Base-by-base conservation (phyloP, 2,329 filamentous ascomycete genomes). In the Talaromyces piceae region DNA sequence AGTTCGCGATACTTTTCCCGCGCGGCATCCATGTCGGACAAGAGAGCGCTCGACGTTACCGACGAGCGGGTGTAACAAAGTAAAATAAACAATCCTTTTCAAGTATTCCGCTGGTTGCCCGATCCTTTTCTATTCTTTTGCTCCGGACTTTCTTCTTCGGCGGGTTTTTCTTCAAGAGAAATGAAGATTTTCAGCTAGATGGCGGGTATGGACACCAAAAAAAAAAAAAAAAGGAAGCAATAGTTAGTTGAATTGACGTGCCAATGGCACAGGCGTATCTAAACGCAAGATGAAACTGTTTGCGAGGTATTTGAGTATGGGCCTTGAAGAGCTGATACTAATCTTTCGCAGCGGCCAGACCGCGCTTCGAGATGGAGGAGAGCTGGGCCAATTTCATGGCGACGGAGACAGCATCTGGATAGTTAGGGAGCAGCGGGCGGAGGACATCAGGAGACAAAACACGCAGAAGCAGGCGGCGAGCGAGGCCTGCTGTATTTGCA, bases 301-400 rank as follows among this genome's bases (percentile, higher is more conserved):
- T 18, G 13, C n/a, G 30, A 47, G 45, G 12, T 31, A 20, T 26
- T n/a, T 16, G 28, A 44, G 16, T 37, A 28, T 31, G 4, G 12
- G n/a, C 6, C n/a, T 41, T 20, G 12, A 23, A n/a, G 8, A 22
- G 47, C 30, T 49, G 50, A n/a, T n/a, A n/a, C 39, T 55, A 55
- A 45, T 50, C 51, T 28, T 48, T 23, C 27, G 39, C 26, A 41
- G 53, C 46, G 45, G 53, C 31, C 5, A 51, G 41, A 16, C 39
- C 20, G 51, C 51, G 43, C 30, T 49, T 53, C 28, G 20, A 55
- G 12, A 27, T 26, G 27, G 50, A 30, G 28, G 31, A 44, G 41
- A 31, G 20, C 41, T 18, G 41, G 45, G 9, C 22, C 13, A 47
- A 51, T 53, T 22, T 51, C 53, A 55, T 55, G 51, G 37, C 52